Conservation (phyloP, 2,329 filamentous ascomycete species). For the Botrytis paeoniae region DNA sequence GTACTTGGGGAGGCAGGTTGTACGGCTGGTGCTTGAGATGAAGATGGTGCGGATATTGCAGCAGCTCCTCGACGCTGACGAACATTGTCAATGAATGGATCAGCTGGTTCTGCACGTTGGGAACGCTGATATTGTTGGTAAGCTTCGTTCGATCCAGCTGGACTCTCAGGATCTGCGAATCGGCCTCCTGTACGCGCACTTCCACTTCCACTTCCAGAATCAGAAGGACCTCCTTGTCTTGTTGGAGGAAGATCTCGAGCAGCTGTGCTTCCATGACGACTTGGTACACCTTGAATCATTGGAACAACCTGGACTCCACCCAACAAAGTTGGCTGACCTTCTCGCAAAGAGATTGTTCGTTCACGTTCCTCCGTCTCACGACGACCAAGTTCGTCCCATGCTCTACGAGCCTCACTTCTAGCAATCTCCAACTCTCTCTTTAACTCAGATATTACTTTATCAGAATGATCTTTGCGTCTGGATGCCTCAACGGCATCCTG, state of each 20-base stretch:
- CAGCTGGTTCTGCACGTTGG: slow-evolving; percentile 55
- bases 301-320: slow-evolving; percentile 94
- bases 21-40: slow-evolving; percentile 43
- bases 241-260: slow-evolving; percentile 43
- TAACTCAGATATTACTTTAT: slow-evolving; percentile 84
- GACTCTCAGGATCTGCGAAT: slow-evolving; percentile 23
- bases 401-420: slow-evolving; percentile 90
- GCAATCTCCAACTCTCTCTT: slow-evolving; percentile 90
- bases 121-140: slow-evolving; percentile 34
- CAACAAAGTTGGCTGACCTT: slow-evolving; percentile 83
- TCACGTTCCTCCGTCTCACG: slow-evolving; percentile 92
- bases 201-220: slow-evolving; percentile 33
- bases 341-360: slow-evolving; percentile 77
- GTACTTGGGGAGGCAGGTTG: slow-evolving; percentile 41
- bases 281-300: slow-evolving; percentile 71
- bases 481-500: slow-evolving; percentile 64
- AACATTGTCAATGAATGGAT: slow-evolving; percentile 56
- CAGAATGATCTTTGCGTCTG: slow-evolving; percentile 64
- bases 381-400: slow-evolving; percentile 94
- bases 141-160: slow-evolving; percentile 24
- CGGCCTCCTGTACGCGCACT: slow-evolving; percentile 28
- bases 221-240: slow-evolving; percentile 44
- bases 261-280: slow-evolving; percentile 49
- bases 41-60: slow-evolving; percentile 18
- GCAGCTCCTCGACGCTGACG: slow-evolving; percentile 32